Percentiles rank a stretch among this genome's conserved stretches.
Evolutionary conservation across 257 asterid species (phyloP).

Genomic region (Solanum tarapatanum): DNA sequence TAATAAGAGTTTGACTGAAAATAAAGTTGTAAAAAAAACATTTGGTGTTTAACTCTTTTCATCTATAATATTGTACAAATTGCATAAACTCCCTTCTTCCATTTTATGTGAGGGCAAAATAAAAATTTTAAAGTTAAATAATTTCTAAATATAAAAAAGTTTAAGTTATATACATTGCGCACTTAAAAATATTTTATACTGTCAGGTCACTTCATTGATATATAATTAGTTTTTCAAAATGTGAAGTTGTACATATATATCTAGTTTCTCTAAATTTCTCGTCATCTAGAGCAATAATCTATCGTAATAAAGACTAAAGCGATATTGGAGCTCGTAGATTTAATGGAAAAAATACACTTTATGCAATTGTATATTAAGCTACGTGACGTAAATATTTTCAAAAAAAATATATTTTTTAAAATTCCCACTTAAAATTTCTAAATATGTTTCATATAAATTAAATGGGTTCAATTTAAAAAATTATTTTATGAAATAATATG

Average conservation of each 20-base stretch:
- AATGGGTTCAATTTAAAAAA: background rate
- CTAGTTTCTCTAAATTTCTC: background rate
- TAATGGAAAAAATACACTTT: too few relatives aligned
- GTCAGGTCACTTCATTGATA: background rate
- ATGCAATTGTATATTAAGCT: background rate
- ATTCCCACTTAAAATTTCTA: background rate
- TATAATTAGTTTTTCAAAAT: background rate
- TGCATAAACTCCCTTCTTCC: background rate
- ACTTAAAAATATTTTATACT: background rate
- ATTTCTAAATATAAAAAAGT: too few relatives aligned
- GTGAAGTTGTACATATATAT: background rate
- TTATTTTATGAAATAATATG: background rate
- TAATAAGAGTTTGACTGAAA: background rate
- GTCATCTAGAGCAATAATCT: background rate
- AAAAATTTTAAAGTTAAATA: too few relatives aligned
- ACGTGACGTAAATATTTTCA: background rate
- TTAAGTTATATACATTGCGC: background rate
- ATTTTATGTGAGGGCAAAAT: background rate
- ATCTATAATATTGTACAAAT: background rate
- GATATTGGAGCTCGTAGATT: background rate
- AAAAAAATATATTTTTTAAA: background rate
- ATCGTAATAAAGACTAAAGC: background rate
- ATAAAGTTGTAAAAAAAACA: background rate
- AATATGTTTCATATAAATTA: background rate
- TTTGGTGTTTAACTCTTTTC: background rate